A percentile compares a stretch with the other conserved stretches of the same genome.
Evolutionary conservation across 164 flowering plant species (phyloP).

Genomic region (Amborella trichopoda): DNA sequence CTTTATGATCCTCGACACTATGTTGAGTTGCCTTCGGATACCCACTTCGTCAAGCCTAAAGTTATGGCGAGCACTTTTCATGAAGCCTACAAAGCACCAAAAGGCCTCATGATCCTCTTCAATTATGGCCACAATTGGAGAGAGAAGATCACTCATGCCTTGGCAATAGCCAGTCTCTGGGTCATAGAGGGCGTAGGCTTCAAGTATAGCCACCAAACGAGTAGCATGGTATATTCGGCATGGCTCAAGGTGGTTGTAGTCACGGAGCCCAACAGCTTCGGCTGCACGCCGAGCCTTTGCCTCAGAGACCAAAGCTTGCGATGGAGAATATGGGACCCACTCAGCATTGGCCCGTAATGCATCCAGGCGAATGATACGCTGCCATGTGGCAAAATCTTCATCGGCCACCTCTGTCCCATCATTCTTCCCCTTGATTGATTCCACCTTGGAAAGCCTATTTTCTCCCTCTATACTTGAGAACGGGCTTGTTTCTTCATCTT

Average conservation of each 20-base stretch:
- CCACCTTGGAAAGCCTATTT: slow-evolving; percentile 2
- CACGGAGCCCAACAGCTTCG: slow-evolving; percentile 68
- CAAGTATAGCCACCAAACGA: slow-evolving; percentile 86
- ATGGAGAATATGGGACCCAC: slow-evolving; percentile 49
- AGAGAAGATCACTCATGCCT: slow-evolving; percentile 95
- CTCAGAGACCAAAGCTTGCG: slow-evolving; percentile 60
- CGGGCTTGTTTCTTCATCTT: neutral
- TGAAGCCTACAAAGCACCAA: slow-evolving; percentile 95
- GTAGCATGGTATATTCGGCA: slow-evolving; percentile 74
- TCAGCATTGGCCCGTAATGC: slow-evolving; percentile 83
- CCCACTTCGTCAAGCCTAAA: slow-evolving; percentile 91
- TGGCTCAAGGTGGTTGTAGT: slow-evolving; percentile 78
- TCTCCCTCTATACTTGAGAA: neutral
- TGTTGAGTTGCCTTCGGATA: slow-evolving; percentile 68
- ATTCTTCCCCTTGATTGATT: slow-evolving; percentile 14
- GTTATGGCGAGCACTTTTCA: slow-evolving; percentile 91
- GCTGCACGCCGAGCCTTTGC: slow-evolving; percentile 53
- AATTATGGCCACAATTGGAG: slow-evolving; percentile 52
- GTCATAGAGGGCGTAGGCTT: slow-evolving; percentile 88
- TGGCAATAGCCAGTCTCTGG: slow-evolving; percentile 95
- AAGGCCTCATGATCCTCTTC: slow-evolving; percentile 85
- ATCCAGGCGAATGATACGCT: slow-evolving; percentile 86
- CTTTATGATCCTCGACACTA: slow-evolving; percentile 79
- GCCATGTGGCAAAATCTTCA: slow-evolving; percentile 90
- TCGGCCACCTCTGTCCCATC: slow-evolving; percentile 11